Evolutionary conservation across 2,329 filamentous ascomycete species (phyloP), one percentile per base, ranked within the genome.

Genomic region (Fusarium goolgardi): DNA sequence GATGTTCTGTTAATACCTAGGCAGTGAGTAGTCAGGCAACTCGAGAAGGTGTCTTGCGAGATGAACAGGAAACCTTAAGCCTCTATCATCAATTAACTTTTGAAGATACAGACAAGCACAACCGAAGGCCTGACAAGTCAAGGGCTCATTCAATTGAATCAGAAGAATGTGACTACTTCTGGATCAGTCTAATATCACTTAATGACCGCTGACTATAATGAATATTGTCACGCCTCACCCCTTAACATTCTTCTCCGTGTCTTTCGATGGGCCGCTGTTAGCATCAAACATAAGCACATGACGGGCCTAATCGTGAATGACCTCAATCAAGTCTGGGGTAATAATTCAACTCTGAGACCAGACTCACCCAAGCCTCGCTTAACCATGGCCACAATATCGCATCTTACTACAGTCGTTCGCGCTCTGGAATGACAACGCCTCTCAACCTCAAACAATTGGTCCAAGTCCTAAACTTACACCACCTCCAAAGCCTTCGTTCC

Each of bases 401-500:
- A 47, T 50, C 29, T 62, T 34, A 13, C 5, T 47, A 7, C 3
- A 23, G n/a, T 16, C 11, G 34, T 29, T 12, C 25, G n/a, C 16
- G 37, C 25, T 32, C 55, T 55, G 61, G 61, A 65, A 65, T 55
- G 62, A 60, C 35, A 39, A 47, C 40, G 39, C 44, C 40, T 55
- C 55, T 20, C 16, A 27, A 40, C 25, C 45, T 46, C 25, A 64
- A 35, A 47, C 46, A 52, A 50, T 46, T 59, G 53, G 21, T 47
- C 35, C 40, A 64, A 59, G 59, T 51, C 55, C 37, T 32, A 40
- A 63, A 67, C 55, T 51, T 61, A 52, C 65, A 64, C 61, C 59
- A 58, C 55, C 61, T 45, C 52, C 60, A 34, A 58, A 29, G n/a
- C 27, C 40, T 61, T 44, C 43, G 40, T 43, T 43, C 41, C 46